Evolutionary conservation across 2,329 filamentous ascomycete genomes (phyloP), one percentile per base, ranked within the genome.

Genomic region (Cyanodermella asteris): DNA sequence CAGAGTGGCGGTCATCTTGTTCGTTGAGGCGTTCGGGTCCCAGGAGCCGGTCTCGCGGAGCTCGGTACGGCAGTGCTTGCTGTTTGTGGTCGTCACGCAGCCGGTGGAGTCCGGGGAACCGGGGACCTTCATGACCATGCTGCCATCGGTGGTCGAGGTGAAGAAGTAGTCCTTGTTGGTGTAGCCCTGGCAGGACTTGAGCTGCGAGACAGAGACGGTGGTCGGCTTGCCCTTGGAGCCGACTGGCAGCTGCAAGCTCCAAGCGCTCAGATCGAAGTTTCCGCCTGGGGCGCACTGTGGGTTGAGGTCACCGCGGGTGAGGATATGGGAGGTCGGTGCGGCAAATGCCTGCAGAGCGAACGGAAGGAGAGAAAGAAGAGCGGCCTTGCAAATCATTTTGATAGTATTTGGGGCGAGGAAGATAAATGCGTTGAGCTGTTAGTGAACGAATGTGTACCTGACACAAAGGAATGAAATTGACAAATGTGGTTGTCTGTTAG

Each of bases 51-150:
- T 28, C 37, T 55, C 51, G 11, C 49, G 48, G 8, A 55, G 37
- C 34, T 55, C 51, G 7, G 46, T 51, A 15, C 49, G 50, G 34
- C 51, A 54, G 32, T 55, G 50, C 22, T 44, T 28, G 35, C 47
- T 51, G 37, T 50, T 43, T 1, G 41, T 31, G 1, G 51, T 54
- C 3, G 42, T 52, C 6, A 51, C 48, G 30, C 49, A 54, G 6
- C 34, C 36, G 2, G 44, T 34, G 16, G 27, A 35, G 10, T 32
- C 31, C 2, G 42, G 37, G 7, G 42, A 44, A 6, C 48, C 47
- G 2, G 49, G 46, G 2, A 53, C 50, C 35, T 46, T 49, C 39
- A 51, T 45, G 13, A 51, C 44, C 2, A 54, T 29, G 4, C 41
- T 35, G n/a, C 45, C 46, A 23, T 43, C 39, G 6, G 32, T 30